Evolutionary conservation across 441 rosid species (phyloP), one percentile per base, ranked within the genome.

Genomic region (Macaranga tanarius): DNA sequence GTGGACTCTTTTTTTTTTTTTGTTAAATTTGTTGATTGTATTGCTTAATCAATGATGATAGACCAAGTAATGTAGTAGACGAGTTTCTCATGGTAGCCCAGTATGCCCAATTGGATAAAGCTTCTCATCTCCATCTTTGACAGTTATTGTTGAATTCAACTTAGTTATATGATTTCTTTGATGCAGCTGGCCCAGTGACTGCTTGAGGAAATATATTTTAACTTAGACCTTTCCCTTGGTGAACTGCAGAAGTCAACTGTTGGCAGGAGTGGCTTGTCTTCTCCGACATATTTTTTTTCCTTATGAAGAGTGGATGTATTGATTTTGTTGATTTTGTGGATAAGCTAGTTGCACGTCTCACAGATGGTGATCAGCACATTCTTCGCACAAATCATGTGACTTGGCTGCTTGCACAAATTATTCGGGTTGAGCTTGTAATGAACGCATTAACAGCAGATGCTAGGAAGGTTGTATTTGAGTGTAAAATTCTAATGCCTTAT

Each of bases 251-350:
- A 69, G 76, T 86, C 62, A 95, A 89, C 83, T 95, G 98, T 88
- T 93, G 99, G 99, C 97, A 87, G 78, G 99, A 95, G 70, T 95
- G 99, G 99, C 93, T 95, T 73, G 89, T 89, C 83, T 95, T 95
- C 87, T 91, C 97, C 50, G 99, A 93, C 79, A 84, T 91, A 44
- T 91, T 88, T 83, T 90, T 79, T 85, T 90, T 93, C 80, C 90
- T 95, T 22, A 79, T 89, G 84, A 95, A 93, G 84, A 95, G 91
- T 76, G 95, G 98, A 66, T 91, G 99, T 72, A 87, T 92, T 40
- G 99, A 93, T 82, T 95, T 95, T 86, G 89, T 90, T 77, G 95
- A 91, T 84, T 95, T 93, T 83, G 90, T 95, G 80, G 98, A 95
- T 80, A 91, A 95, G 87, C 84, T 95, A 82, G 94, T 90, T 68